These are phyloP conservation scores for Imleria badia DNA, from an alignment of 768 basidiomycete genomes.

Conservation along the genomic window DNA sequence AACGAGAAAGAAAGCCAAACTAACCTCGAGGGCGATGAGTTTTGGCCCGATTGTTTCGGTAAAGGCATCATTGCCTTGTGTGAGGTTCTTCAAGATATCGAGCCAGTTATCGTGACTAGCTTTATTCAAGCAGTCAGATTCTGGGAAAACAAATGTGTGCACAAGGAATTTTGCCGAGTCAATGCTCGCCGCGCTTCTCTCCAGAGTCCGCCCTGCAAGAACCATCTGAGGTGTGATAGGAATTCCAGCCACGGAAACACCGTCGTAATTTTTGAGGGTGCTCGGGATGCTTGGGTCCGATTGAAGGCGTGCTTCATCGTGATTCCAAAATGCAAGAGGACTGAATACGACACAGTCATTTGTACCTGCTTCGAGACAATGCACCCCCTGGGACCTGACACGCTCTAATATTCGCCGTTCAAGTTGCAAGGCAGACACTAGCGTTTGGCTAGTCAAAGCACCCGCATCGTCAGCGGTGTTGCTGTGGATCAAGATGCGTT, in stretches of 20 bases:
- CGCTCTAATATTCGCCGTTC: slow-evolving; percentile 55
- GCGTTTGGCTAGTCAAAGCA: slow-evolving; percentile 58
- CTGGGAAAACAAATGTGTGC: slow-evolving; percentile 81
- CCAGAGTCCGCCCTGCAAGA: slow-evolving; percentile 62
- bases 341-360: slow-evolving; percentile 69
- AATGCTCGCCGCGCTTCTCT: slow-evolving; percentile 49
- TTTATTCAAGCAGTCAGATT: slow-evolving; percentile 64
- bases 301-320: slow-evolving; percentile 53
- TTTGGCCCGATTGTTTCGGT: slow-evolving; percentile 43
- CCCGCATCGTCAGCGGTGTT: slow-evolving; percentile 40
- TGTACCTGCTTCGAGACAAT: slow-evolving; percentile 54
- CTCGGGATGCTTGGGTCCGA: slow-evolving; percentile 57
- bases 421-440: slow-evolving; percentile 63
- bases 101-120: slow-evolving; percentile 66
- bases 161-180: slow-evolving; percentile 72
- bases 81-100: slow-evolving; percentile 48
- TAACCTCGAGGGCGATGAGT: slow-evolving; percentile 47
- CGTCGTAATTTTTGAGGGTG: slow-evolving; percentile 56
- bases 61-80: slow-evolving; percentile 37
- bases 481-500: slow-evolving; percentile 72
- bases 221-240: slow-evolving; percentile 74
- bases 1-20: slow-evolving; percentile 13
- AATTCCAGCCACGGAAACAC: slow-evolving; percentile 57
- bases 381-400: slow-evolving; percentile 39
- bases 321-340: slow-evolving; percentile 73